These are phyloP conservation scores for Syzygium grande DNA, from an alignment of 345 rosid species.

Conservation along the genomic window DNA sequence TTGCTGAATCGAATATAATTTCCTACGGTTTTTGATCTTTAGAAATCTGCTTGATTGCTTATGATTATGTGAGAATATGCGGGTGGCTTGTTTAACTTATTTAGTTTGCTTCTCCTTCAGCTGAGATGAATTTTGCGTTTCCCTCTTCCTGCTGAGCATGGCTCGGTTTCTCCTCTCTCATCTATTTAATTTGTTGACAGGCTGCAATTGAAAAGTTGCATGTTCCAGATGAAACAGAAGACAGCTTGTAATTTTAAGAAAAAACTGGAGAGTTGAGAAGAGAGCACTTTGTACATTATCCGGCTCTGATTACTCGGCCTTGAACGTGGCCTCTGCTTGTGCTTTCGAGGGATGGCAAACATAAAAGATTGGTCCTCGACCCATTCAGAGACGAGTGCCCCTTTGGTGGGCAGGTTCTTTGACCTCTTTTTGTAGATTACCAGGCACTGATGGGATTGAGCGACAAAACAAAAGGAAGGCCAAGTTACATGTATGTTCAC, in stretches of 20 bases:
- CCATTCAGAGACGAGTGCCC: neutral
- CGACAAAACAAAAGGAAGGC: neutral
- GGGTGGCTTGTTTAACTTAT: neutral
- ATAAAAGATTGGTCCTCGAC: neutral
- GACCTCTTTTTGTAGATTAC: neutral
- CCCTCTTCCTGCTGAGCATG: neutral
- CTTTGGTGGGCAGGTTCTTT: neutral
- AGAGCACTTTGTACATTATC: neutral
- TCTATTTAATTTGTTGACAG: conserved; percentile 14
- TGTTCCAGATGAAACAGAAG: conserved; percentile 33
- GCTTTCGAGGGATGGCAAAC: neutral
- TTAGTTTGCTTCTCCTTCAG: neutral
- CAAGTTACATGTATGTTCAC: neutral
- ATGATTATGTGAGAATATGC: neutral
- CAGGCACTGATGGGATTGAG: neutral
- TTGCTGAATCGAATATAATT: neutral
- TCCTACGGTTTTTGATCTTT: neutral
- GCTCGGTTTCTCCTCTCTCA: neutral
- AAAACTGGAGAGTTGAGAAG: neutral
- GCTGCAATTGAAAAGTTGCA: conserved; percentile 97
- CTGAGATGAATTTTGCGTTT: neutral
- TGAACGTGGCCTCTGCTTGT: neutral
- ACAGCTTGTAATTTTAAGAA: neutral
- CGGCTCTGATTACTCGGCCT: neutral
- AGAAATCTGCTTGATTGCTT: neutral